Percentiles rank a stretch among this genome's conserved stretches.
phyloP scores from a whole-genome alignment of 768 basidiomycete species.

The Pleurotus salmoneostramineus region DNA sequence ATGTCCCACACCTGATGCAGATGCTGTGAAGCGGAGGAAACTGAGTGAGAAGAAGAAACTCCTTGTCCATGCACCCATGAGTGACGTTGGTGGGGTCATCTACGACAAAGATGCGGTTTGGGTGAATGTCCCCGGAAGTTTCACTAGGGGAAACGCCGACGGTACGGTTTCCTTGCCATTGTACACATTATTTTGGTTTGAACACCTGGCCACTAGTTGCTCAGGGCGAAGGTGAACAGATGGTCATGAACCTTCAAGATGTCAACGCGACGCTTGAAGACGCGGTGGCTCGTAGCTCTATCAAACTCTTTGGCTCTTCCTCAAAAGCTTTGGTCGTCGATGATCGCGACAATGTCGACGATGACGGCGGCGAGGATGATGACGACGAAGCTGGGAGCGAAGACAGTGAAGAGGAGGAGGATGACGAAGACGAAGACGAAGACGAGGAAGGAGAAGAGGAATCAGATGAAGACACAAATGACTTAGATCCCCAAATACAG shows the following conservation, averaged over 20 bases:
- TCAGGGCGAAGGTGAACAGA: constrained; percentile 93
- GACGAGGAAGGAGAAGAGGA: constrained; percentile 30
- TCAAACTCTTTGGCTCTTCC: constrained; percentile 81
- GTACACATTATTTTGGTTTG: background rate
- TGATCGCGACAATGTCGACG: constrained; percentile 25
- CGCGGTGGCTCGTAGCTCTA: constrained; percentile 73
- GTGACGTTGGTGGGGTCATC: constrained; percentile 92
- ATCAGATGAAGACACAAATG: background rate
- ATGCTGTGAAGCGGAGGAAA: constrained; percentile 88
- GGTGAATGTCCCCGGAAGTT: constrained; percentile 95
- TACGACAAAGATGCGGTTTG: constrained; percentile 99
- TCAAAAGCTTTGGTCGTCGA: constrained; percentile 60
- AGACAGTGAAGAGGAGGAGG: constrained; percentile 26
- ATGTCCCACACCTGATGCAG: constrained; percentile 88
- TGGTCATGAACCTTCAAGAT: constrained; percentile 97
- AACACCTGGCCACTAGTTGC: constrained; percentile 37
- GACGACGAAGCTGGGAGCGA: constrained; percentile 25
- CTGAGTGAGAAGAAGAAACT: constrained; percentile 94
- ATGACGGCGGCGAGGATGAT: constrained; percentile 29
- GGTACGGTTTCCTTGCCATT: constrained; percentile 32
- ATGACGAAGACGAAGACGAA: constrained; percentile 24
- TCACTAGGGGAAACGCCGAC: constrained; percentile 71
- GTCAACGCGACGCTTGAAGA: constrained; percentile 80
- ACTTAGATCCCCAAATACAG: background rate
- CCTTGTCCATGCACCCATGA: constrained; percentile 96